phyloP scores from a whole-genome alignment of 129 eudicot species.

The Centella asiatica region DNA sequence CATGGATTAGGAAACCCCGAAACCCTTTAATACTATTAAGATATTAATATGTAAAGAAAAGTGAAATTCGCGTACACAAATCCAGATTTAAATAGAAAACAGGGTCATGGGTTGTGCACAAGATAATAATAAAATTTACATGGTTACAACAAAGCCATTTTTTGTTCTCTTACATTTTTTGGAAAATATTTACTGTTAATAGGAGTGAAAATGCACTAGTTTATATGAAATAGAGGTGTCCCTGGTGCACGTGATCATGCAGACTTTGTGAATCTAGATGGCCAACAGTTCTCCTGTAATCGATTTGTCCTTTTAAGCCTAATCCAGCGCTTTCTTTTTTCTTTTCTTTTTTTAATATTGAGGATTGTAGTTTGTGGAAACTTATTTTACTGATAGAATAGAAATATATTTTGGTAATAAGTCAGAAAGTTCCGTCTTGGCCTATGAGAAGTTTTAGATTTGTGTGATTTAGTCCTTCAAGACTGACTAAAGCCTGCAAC shows the following conservation, averaged over 20 bases:
- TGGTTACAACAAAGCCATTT: too few relatives aligned
- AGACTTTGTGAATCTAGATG: conserved; percentile 27
- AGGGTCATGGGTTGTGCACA: conserved; percentile 8
- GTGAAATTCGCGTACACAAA: too few relatives aligned
- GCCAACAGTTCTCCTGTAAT: conserved; percentile 25
- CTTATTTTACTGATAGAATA: too few relatives aligned
- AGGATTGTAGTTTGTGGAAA: too few relatives aligned
- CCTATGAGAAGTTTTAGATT: not conserved
- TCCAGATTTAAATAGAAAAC: not conserved
- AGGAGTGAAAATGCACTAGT: not conserved
- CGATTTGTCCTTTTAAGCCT: conserved; percentile 17
- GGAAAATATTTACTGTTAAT: not conserved
- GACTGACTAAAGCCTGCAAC: not conserved
- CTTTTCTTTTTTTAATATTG: not conserved
- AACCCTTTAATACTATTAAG: too few relatives aligned
- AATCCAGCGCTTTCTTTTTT: not conserved
- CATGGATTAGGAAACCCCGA: too few relatives aligned
- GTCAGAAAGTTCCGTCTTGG: not conserved
- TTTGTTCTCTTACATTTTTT: conserved; percentile 2
- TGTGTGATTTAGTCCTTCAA: not conserved
- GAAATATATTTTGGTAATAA: not conserved
- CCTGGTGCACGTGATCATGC: conserved; percentile 34
- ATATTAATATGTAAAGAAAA: too few relatives aligned
- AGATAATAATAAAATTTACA: not conserved
- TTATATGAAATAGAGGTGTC: not conserved